Base-by-base conservation (phyloP, 2,329 filamentous ascomycete species). In the Stagonosporopsis cucurbitacearum region DNA sequence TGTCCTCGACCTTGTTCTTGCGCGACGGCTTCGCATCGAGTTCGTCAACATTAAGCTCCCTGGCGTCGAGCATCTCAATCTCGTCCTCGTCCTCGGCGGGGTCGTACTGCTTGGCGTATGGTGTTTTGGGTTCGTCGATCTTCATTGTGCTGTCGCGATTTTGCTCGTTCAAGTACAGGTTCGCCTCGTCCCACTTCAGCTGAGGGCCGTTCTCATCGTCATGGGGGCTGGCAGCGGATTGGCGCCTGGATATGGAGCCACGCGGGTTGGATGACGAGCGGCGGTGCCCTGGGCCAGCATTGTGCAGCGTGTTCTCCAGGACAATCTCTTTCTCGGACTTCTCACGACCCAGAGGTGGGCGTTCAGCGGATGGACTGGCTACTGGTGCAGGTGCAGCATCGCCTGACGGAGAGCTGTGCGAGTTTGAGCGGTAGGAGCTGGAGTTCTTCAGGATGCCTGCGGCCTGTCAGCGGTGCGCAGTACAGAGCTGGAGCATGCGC, bases 121-220 rank as follows among this genome's bases (percentile, higher is more conserved):
- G 95, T 7, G 95, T 99, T 83, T 99, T 99, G 59, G 95, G 95
- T 80, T 99, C 95, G 65, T 92, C 91, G 63, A 99, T 99, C 83
- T 98, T 99, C 95, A 99, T 99, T 56, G 93, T 97, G 59, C 90
- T 89, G 57, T 88, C 92, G 77, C 91, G 93, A 78, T 98, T 92
- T 77, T 98, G 94, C 79, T 99, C 95, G 7, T 95, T 95, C 49
- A 99, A 84, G 78, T 97, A 99, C 28, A 99, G 84, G 73, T 99
- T 99, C 41, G 91, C 95, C 80, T 99, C 95, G 76, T 99, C 95
- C 95, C 95, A 99, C 80, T 97, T 96, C 65, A 99, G 83, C 60
- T 92, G 88, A 60, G 90, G 89, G 55, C 85, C 88, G 54, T 81
- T 82, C 44, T 86, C 83, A 46, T 86, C 84, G 17, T 81, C 75